Percentiles rank a stretch among this genome's conserved stretches.
phyloP scores from a whole-genome alignment of 441 rosid genomes.

The Melastoma candidum region DNA sequence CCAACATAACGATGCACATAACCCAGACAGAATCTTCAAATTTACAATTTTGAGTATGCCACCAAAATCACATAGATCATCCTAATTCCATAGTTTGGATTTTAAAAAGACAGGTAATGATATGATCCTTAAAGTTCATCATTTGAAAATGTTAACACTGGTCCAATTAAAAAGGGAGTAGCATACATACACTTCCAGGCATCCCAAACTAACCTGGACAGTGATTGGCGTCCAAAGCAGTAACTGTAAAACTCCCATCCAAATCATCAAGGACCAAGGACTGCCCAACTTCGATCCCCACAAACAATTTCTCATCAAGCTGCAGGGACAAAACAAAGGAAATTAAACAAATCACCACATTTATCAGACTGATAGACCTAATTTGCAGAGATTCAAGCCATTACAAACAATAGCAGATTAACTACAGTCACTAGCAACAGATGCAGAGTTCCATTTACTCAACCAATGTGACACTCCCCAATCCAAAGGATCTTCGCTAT shows the following conservation, averaged over 20 bases:
- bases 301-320: constrained; percentile 48
- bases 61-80: too few species aligned
- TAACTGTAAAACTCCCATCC: constrained; percentile 46
- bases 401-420: too few species aligned
- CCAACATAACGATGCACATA: not conserved
- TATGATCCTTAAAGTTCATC: not conserved
- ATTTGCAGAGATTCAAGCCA: not conserved
- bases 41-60: not conserved
- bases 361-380: not conserved
- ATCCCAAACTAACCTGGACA: constrained; percentile 42
- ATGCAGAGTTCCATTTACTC: too few species aligned
- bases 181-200: not conserved
- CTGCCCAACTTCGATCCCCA: constrained; percentile 52
- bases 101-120: too few species aligned
- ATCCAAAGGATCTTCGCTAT: too few species aligned
- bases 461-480: too few species aligned
- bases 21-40: not conserved
- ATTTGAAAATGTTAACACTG: not conserved
- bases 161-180: not conserved
- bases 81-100: too few species aligned
- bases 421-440: too few species aligned
- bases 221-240: constrained; percentile 77
- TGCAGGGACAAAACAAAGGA: constrained; percentile 14
- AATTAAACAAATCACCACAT: not conserved
- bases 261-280: constrained; percentile 44